Evolutionary conservation across 1,284 basidiomycete species (phyloP).

Genomic region (Omphalotus olearius): DNA sequence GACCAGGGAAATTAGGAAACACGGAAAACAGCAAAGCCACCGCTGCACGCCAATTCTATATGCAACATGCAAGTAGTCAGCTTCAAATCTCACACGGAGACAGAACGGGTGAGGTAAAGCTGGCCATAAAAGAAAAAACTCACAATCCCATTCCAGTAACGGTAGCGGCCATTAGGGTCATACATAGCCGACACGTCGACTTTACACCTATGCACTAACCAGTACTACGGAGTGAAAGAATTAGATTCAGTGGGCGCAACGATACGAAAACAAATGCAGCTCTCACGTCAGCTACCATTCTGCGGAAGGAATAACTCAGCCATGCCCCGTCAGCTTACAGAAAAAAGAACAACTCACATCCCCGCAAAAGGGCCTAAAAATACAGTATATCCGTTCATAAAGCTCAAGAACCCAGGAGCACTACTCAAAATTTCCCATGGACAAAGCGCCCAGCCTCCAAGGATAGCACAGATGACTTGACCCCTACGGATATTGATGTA

Average conservation of each 20-base stretch:
- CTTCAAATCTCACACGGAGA: conserved; percentile 2
- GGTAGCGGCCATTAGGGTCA: conserved; percentile 59
- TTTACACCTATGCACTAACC: conserved; percentile 57
- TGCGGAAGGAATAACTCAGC: conserved; percentile 14
- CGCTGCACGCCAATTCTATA: conserved; percentile 70
- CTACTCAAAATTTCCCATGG: conserved; percentile 58
- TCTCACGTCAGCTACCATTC: conserved; percentile 67
- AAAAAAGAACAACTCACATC: conserved; percentile 34
- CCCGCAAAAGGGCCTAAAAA: conserved; percentile 73
- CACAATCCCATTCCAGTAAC: conserved; percentile 62
- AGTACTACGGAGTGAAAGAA: conserved; percentile 41
- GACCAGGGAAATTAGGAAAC: conserved; percentile 62
- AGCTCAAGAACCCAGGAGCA: conserved; percentile 46
- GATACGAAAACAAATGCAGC: background rate
- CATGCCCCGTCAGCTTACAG: background rate
- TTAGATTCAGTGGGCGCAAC: background rate
- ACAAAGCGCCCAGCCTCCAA: conserved; percentile 64
- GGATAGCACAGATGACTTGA: conserved; percentile 66
- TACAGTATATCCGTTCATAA: conserved; percentile 70
- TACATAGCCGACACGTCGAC: conserved; percentile 74
- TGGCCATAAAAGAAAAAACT: conserved; percentile 22
- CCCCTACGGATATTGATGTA: conserved; percentile 77
- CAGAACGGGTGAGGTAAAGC: background rate
- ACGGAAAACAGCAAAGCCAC: conserved; percentile 60
- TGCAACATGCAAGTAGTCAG: background rate